Percentiles rank a stretch among this genome's conserved stretches.
Evolutionary conservation across 257 asterid genomes (phyloP).

Genomic region (Nicotiana undulata): DNA sequence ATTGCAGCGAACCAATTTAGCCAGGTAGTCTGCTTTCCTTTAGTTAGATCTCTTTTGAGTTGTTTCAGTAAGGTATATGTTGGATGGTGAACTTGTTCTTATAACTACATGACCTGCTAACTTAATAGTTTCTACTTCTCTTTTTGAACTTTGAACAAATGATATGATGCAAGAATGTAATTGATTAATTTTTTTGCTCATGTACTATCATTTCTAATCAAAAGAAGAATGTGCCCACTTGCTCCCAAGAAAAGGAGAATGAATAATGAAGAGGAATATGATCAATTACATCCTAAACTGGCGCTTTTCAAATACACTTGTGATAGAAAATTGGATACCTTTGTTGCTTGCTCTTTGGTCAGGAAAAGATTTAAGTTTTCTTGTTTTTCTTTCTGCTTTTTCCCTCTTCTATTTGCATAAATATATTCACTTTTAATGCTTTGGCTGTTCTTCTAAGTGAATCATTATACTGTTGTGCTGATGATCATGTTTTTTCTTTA

Average conservation of each 20-base stretch:
- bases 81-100: not conserved
- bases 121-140: not conserved
- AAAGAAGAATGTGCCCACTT: not conserved
- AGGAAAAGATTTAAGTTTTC: not conserved
- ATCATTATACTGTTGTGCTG: not conserved
- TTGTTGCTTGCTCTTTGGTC: not conserved
- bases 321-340: not conserved
- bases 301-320: not conserved
- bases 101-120: not conserved
- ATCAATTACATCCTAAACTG: not conserved
- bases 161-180: not conserved
- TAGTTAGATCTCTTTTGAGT: not conserved
- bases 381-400: not conserved
- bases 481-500: not conserved
- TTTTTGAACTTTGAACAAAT: not conserved
- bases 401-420: too few species aligned
- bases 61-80: not conserved
- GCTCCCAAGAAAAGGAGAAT: not conserved
- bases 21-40: conserved; percentile 39
- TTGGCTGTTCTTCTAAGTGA: not conserved
- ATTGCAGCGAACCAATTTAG: conserved; percentile 88
- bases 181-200: not conserved
- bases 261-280: not conserved
- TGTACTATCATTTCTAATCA: not conserved
- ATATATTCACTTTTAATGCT: not conserved